Conservation (phyloP, 257 asterid genomes). For the Cruciata laevipes region DNA sequence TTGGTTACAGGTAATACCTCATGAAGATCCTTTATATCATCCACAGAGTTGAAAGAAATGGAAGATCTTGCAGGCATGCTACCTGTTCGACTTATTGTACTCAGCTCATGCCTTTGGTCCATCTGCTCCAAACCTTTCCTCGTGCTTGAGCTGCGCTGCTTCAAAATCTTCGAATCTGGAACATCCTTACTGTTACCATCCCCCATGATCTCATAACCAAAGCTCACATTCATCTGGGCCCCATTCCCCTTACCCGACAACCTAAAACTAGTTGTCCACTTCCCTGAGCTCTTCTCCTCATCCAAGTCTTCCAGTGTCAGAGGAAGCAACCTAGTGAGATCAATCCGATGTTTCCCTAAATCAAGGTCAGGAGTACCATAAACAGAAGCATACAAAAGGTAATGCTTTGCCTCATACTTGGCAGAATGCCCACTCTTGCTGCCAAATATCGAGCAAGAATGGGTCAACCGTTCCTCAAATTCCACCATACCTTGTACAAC, state of each 20-base stretch:
- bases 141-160: constrained; percentile 32
- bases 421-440: constrained; percentile 80
- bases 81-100: constrained; percentile 37
- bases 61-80: constrained; percentile 57
- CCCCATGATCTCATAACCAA: constrained; percentile 54
- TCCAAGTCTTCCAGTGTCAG: constrained; percentile 80
- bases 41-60: constrained; percentile 34
- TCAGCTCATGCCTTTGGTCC: constrained; percentile 28
- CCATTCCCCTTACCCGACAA: constrained; percentile 82
- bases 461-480: constrained; percentile 67
- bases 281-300: constrained; percentile 82
- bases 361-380: constrained; percentile 68
- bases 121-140: constrained; percentile 21
- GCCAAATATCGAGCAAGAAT: constrained; percentile 71
- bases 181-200: constrained; percentile 29
- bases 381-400: constrained; percentile 63
- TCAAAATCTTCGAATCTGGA: constrained; percentile 24
- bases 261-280: constrained; percentile 89
- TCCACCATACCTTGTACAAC: constrained; percentile 62
- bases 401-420: constrained; percentile 80
- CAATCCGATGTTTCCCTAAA: constrained; percentile 82
- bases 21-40: constrained; percentile 70
- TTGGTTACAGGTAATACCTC: constrained; percentile 57
- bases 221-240: constrained; percentile 73
- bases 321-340: constrained; percentile 90